Conservation (phyloP, 805 yeast species). For the Monosporozyma servazzii region DNA sequence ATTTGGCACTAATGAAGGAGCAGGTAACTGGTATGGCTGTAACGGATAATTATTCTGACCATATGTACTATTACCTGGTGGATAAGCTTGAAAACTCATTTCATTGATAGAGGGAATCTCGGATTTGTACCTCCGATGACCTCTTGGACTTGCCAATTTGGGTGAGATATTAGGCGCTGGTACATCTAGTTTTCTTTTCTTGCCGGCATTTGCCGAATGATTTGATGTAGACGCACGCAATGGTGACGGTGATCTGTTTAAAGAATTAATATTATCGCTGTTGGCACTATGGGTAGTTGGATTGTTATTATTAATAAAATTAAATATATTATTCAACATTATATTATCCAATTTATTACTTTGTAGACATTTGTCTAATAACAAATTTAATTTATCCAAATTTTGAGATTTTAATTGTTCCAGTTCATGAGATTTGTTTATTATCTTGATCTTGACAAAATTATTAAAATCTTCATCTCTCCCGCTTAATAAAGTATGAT, state of each 20-base stretch:
- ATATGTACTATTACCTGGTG: conserved; percentile 1
- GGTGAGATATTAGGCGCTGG: neutral
- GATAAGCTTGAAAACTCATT: conserved; percentile 1
- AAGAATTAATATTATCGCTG: neutral
- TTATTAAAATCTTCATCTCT: conserved; percentile 8
- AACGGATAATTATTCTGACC: neutral
- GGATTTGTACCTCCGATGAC: conserved; percentile 10
- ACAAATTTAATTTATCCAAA: conserved; percentile 11
- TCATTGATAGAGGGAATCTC: conserved; percentile 11
- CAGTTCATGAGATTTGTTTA: conserved; percentile 12
- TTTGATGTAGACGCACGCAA: neutral
- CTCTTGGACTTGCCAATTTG: conserved; percentile 10
- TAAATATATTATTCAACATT: conserved; percentile 11
- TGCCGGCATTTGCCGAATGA: neutral
- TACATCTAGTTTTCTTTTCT: conserved; percentile 4
- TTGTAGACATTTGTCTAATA: conserved; percentile 15
- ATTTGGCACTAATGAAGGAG: neutral
- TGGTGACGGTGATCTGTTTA: conserved; percentile 7
- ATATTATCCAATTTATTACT: conserved; percentile 13
- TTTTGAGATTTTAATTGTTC: conserved; percentile 16
- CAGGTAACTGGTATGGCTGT: conserved; percentile 3
- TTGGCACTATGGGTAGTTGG: neutral
- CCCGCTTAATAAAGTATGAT: neutral
- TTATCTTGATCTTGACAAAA: conserved; percentile 13
- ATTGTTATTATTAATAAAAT: conserved; percentile 1